Base-by-base conservation (phyloP, 352 stramenopile species). In the Phytophthora crassamura region DNA sequence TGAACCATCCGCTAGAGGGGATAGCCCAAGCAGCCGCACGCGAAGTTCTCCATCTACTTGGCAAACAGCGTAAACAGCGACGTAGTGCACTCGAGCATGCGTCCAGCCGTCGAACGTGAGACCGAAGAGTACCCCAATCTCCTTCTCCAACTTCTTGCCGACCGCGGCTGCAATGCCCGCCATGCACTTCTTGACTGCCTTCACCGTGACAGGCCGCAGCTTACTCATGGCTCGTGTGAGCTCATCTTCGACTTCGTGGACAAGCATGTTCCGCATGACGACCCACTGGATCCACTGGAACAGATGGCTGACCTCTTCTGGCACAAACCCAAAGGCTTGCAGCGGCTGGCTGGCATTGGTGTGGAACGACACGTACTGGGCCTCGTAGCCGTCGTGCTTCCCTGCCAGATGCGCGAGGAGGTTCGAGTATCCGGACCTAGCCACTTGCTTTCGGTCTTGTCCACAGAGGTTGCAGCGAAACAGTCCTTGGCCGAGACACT, bases 101-200 rank as follows among this genome's bases (percentile, higher is more conserved):
- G 59, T 34, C 46, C 60, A 63, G 16, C 60, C 60, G 22, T 59
- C 50, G 16, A 66, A 66, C 41, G 62, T 62, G 5, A 71, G 35
- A 10, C 41, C 55, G 32, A 71, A 71, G 33, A 61, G 42, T 9
- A 9, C 20, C 34, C 36, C 35, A 15, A 64, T 25, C 36, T 55
- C 45, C 10, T 57, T 51, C n/a, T 45, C 38, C 4, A 57, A 43
- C 46, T 50, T 35, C 1, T 30, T 6, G n/a, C 22, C 56, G 36
- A 64, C 36, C 25, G 18, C 20, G 45, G 42, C 41, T 16, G 35
- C 55, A 6, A 63, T 55, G 20, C 43, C 55, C 33, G 54, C 43
- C 42, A 63, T 64, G 28, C 43, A 64, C 28, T 64, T 64, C 56
- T 56, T 49, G 45, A 56, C 36, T 8, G 57, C 16, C 28, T 45